phyloP scores from a whole-genome alignment of 208 protist species.

The Leishmania turanica region DNA sequence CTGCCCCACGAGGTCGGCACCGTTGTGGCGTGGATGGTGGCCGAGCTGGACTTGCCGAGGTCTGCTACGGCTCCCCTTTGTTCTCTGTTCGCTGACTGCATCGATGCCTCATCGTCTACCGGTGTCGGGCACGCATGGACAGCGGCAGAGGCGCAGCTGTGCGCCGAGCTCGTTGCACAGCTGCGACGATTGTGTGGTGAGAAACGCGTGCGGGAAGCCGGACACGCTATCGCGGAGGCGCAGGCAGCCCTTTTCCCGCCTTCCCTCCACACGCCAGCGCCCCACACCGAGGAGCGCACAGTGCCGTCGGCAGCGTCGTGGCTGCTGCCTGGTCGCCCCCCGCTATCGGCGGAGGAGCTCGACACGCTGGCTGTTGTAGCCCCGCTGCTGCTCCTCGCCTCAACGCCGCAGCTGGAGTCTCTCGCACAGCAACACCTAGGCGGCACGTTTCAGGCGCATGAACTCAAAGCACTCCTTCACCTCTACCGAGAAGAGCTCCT shows the following conservation, averaged over 20 bases:
- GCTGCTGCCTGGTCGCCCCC: constrained; percentile 18
- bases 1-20: constrained; percentile 27
- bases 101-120: constrained; percentile 1
- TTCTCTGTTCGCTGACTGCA: constrained; percentile 9
- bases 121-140: constrained; percentile 12
- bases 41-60: constrained; percentile 15
- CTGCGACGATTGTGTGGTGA: constrained; percentile 27
- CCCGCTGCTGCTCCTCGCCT: constrained; percentile 46
- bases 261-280: background rate
- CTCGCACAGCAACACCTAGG: constrained; percentile 40
- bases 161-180: constrained; percentile 12
- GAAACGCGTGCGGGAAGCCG: constrained; percentile 35
- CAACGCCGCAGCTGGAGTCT: constrained; percentile 48
- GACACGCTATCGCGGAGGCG: constrained; percentile 13
- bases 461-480: constrained; percentile 56
- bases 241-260: background rate
- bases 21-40: constrained; percentile 17
- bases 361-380: constrained; percentile 48
- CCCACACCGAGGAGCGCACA: background rate
- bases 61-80: constrained; percentile 10
- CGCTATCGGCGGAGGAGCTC: constrained; percentile 23
- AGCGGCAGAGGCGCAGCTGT: constrained; percentile 25
- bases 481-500: constrained; percentile 38
- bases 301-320: constrained; percentile 9
- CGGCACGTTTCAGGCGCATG: constrained; percentile 42